Conservation (phyloP, 1,284 basidiomycete species). For the Heterobasidion irregulare region DNA sequence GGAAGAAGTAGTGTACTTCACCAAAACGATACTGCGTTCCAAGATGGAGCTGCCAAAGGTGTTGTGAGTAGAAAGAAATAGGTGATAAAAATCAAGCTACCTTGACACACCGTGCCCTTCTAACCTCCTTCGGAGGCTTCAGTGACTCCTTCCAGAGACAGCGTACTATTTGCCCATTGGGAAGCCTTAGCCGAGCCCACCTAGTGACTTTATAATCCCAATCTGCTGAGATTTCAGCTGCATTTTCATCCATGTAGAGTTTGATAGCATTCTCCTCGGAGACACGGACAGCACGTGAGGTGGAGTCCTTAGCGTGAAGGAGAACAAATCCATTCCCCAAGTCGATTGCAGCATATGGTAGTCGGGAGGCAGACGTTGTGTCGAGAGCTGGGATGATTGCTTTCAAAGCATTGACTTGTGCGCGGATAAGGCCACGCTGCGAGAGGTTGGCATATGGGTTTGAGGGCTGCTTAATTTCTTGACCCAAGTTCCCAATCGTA, state of each 20-base stretch:
- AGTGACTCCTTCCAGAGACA: too few species aligned
- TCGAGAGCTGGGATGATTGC: conserved; percentile 10
- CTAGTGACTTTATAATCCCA: too few species aligned
- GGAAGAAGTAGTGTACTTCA: background rate
- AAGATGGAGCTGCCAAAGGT: background rate
- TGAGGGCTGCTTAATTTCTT: conserved; percentile 15
- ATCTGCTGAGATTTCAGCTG: too few species aligned
- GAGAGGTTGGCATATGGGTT: conserved; percentile 17
- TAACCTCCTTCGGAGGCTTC: too few species aligned
- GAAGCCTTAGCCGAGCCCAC: too few species aligned
- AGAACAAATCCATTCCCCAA: conserved; percentile 11
- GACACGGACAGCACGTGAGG: too few species aligned
- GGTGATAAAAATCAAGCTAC: background rate
- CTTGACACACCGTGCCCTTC: background rate
- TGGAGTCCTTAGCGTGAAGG: too few species aligned
- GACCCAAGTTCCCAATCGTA: conserved; percentile 16
- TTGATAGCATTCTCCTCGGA: too few species aligned
- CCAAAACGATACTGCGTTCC: background rate
- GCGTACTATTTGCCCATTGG: too few species aligned
- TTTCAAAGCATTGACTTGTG: conserved; percentile 15
- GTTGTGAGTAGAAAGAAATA: background rate
- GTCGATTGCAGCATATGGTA: background rate
- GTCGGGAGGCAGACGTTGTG: background rate
- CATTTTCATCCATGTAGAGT: too few species aligned
- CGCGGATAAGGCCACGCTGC: conserved; percentile 8